Evolutionary conservation across 75 land plant genomes (phyloP).

Genomic region (Azolla pinnata): DNA sequence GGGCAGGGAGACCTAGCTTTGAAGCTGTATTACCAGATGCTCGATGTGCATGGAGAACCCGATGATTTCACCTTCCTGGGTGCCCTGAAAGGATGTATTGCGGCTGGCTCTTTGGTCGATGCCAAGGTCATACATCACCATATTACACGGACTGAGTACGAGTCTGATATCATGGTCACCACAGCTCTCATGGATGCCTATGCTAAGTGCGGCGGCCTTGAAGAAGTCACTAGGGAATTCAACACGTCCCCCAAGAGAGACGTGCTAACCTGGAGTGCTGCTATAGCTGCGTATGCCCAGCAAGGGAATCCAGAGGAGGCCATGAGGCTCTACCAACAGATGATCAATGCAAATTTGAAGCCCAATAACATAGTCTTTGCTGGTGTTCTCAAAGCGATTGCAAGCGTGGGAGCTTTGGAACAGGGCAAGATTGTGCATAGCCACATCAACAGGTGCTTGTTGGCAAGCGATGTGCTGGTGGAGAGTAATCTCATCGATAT

Average conservation of each 20-base stretch:
- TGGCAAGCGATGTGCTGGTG: constrained; percentile 27
- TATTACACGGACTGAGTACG: constrained; percentile 19
- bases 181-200: constrained; percentile 29
- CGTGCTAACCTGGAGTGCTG: constrained; percentile 38
- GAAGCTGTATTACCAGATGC: constrained; percentile 4
- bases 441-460: constrained; percentile 30
- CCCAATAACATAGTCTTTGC: constrained; percentile 32
- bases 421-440: constrained; percentile 42
- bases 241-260: constrained; percentile 15
- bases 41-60: constrained; percentile 4
- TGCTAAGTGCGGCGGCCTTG: constrained; percentile 2
- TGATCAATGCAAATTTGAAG: constrained; percentile 16
- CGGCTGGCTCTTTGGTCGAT: constrained; percentile 5
- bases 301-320: constrained; percentile 16
- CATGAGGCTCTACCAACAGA: constrained; percentile 17
- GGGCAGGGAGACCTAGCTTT: constrained; percentile 2
- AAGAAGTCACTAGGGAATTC: constrained; percentile 6
- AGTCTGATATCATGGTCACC: constrained; percentile 33
- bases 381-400: constrained; percentile 35
- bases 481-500: constrained; percentile 56
- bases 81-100: constrained; percentile 27
- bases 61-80: not conserved
- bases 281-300: constrained; percentile 31
- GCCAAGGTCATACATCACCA: constrained; percentile 36
- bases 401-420: constrained; percentile 36